Evolutionary conservation across 2,329 filamentous ascomycete species (phyloP), one percentile per base, ranked within the genome.

Genomic region (Chaetomium sp.): DNA sequence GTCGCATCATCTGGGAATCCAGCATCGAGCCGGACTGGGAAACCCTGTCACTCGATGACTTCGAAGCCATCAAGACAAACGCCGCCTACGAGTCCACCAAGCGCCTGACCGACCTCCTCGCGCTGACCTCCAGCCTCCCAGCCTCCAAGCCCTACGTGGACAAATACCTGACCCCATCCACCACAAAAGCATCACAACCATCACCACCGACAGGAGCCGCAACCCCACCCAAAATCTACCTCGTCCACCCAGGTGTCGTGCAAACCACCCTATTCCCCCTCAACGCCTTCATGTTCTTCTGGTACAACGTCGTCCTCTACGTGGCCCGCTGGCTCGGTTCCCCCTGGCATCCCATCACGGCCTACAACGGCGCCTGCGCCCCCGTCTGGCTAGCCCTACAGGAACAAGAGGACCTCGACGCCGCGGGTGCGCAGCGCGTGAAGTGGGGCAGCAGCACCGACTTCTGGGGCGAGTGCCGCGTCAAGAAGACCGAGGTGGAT

Each of bases 401-500:
- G 19, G 74, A 82, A 6, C 79, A 86, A 56, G 79, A 80, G 12
- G 75, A 77, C 19, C 76, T 91, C 11, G 81, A 89, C 50, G 75
- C 74, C 2, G 68, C 77, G 40, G 75, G 67, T 34, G 80, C 77
- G 4, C 59, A 84, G 76, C 68, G 79, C 71, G 50, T 75, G 54
- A 97, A 97, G 74, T 97, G 92, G 92, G 92, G 92, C 2, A 88
- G 87, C 35, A 80, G 82, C n/a, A 80, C 79, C 7, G 79, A 86
- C 61, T 69, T 79, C 9, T 69, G 72, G 53, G 84, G 86, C 0
- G 72, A 77, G 19, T 79, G 81, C 57, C 74, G 79, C 41, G 81
- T 89, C 5, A 87, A 86, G 70, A 82, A 83, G 65, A 95, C 91
- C 1, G 89, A 96, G 70, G 86, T 95, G 3, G 84, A 89, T 44